phyloP scores from a whole-genome alignment of 805 yeast species.

The Yarrowia keelungensis region DNA sequence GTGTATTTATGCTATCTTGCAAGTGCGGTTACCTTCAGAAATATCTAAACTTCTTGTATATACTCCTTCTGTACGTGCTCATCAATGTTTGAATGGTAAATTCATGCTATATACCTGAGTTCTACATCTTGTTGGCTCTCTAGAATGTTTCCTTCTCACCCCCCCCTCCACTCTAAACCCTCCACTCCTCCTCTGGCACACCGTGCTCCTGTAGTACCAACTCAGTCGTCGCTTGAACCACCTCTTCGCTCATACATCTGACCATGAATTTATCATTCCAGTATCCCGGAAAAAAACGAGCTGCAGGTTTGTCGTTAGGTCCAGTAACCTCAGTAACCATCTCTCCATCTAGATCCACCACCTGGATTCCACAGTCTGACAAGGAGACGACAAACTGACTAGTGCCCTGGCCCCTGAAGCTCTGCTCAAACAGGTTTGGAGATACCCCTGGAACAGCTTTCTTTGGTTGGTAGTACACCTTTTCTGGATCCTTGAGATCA shows the following conservation, averaged over 20 bases:
- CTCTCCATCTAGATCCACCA: neutral
- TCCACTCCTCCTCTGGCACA: constrained; percentile 10
- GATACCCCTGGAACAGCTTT: neutral
- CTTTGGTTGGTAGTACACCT: neutral
- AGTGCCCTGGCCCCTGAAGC: neutral
- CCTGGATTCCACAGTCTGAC: neutral
- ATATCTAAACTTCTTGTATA: too few relatives aligned
- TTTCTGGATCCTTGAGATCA: neutral
- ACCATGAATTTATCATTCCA: neutral
- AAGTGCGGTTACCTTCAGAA: too few relatives aligned
- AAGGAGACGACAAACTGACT: neutral
- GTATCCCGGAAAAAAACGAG: constrained; percentile 1
- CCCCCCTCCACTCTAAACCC: neutral
- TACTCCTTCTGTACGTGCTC: too few relatives aligned
- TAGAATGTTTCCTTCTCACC: too few relatives aligned
- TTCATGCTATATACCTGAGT: too few relatives aligned
- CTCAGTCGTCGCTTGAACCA: neutral
- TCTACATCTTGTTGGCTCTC: too few relatives aligned
- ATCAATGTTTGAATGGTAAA: too few relatives aligned
- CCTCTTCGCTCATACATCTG: constrained; percentile 1
- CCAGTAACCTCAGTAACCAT: neutral
- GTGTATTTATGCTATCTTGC: too few relatives aligned
- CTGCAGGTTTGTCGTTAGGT: neutral
- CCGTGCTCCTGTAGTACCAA: constrained; percentile 1
- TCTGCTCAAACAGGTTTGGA: constrained; percentile 3